Evolutionary conservation across 2,329 filamentous ascomycete genomes (phyloP).

Genomic region (Ciborinia camelliae): DNA sequence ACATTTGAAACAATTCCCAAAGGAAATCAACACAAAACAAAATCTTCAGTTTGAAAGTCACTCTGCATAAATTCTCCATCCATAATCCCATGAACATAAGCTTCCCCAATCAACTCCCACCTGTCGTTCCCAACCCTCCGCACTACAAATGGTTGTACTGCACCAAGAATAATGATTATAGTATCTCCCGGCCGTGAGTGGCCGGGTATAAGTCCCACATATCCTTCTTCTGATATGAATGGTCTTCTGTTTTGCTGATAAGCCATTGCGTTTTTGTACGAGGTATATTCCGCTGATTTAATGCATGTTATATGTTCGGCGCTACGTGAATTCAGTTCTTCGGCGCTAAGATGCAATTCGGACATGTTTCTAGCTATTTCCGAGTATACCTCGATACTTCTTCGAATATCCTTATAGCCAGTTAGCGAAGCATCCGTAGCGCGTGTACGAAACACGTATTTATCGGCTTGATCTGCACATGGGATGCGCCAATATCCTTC

Average conservation of each 20-base stretch:
- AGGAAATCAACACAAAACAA: not conserved
- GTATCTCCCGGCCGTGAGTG: slow-evolving; percentile 15
- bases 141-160: slow-evolving; percentile 17
- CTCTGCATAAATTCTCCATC: slow-evolving; percentile 12
- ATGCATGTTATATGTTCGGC: not conserved
- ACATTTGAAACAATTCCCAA: not conserved
- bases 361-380: not conserved
- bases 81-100: slow-evolving; percentile 16
- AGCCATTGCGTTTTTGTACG: slow-evolving; percentile 14
- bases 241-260: slow-evolving; percentile 17
- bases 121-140: not conserved
- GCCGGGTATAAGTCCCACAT: slow-evolving; percentile 17
- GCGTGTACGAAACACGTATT: not conserved
- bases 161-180: slow-evolving; percentile 19
- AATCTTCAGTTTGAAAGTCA: not conserved
- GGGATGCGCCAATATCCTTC: slow-evolving; percentile 20
- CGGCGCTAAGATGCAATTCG: not conserved
- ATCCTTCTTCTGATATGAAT: slow-evolving; percentile 19
- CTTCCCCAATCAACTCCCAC: slow-evolving; percentile 14
- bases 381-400: slow-evolving; percentile 11
- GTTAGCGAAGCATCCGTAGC: not conserved
- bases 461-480: slow-evolving; percentile 12
- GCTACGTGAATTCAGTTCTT: not conserved
- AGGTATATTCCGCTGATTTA: not conserved
- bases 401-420: slow-evolving; percentile 12